These are phyloP conservation scores for Metschnikowia shivogae DNA, from an alignment of 805 yeast genomes.

Conservation along the genomic window DNA sequence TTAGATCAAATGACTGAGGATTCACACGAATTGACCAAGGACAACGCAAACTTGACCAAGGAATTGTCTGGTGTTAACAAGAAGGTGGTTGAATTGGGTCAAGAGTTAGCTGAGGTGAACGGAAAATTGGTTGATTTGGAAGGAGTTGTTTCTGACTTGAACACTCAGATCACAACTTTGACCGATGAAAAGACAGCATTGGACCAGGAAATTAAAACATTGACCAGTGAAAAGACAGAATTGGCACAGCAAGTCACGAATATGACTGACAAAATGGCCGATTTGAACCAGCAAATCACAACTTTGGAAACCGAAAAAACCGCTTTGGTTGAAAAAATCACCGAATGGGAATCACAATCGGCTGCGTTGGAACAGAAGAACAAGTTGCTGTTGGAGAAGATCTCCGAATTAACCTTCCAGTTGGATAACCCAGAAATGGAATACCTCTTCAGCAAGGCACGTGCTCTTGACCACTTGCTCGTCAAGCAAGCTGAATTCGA, in stretches of 20 bases:
- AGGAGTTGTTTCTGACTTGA: too few relatives aligned
- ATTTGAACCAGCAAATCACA: too few relatives aligned
- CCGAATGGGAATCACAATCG: neutral
- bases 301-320: too few relatives aligned
- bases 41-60: neutral
- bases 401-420: neutral
- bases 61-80: neutral
- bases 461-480: constrained; percentile 1
- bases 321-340: neutral
- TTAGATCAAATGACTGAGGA: neutral
- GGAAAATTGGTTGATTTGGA: too few relatives aligned
- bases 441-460: constrained; percentile 1
- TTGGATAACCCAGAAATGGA: neutral
- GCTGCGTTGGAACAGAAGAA: neutral
- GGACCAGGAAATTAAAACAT: neutral
- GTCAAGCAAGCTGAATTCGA: constrained; percentile 1
- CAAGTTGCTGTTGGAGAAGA: neutral
- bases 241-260: neutral
- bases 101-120: too few relatives aligned
- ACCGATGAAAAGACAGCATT: too few relatives aligned
- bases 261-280: neutral
- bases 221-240: neutral
- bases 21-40: neutral
- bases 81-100: neutral
- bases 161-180: too few relatives aligned